These are phyloP conservation scores for Termitomyces sp. DNA, from an alignment of 768 basidiomycete genomes.

Conservation along the genomic window DNA sequence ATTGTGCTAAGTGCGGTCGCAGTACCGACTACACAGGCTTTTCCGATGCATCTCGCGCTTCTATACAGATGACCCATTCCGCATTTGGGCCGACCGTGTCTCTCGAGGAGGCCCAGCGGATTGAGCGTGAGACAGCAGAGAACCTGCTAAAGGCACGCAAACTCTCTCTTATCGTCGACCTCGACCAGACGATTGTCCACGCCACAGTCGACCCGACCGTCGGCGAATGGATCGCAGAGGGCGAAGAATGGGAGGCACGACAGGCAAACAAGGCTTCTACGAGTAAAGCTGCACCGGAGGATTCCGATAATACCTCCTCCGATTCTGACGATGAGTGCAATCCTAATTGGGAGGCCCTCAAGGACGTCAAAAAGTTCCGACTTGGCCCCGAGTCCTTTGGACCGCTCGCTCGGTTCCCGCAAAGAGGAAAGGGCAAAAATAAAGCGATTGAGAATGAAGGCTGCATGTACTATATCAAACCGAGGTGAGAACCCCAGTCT, in stretches of 20 bases:
- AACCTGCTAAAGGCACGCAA: constrained; percentile 74
- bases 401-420: constrained; percentile 35
- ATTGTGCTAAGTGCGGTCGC: constrained; percentile 1
- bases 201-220: constrained; percentile 98
- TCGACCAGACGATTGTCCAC: constrained; percentile 98
- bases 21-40: constrained; percentile 86
- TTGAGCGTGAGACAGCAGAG: constrained; percentile 80
- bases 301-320: constrained; percentile 39
- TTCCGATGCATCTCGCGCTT: constrained; percentile 82
- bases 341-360: constrained; percentile 90
- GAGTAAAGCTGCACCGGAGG: constrained; percentile 29
- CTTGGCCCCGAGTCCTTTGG: constrained; percentile 78
- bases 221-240: constrained; percentile 93
- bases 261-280: constrained; percentile 43
- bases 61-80: constrained; percentile 93
- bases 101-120: constrained; percentile 85
- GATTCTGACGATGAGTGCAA: constrained; percentile 67
- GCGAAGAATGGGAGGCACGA: constrained; percentile 73
- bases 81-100: constrained; percentile 91
- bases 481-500: constrained; percentile 58
- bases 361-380: constrained; percentile 87
- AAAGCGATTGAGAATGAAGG: constrained; percentile 73
- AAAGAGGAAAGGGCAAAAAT: constrained; percentile 54
- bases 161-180: constrained; percentile 94
- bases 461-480: constrained; percentile 97